Conservation (phyloP, 352 stramenopile genomes). For the Phytophthora litchii region DNA sequence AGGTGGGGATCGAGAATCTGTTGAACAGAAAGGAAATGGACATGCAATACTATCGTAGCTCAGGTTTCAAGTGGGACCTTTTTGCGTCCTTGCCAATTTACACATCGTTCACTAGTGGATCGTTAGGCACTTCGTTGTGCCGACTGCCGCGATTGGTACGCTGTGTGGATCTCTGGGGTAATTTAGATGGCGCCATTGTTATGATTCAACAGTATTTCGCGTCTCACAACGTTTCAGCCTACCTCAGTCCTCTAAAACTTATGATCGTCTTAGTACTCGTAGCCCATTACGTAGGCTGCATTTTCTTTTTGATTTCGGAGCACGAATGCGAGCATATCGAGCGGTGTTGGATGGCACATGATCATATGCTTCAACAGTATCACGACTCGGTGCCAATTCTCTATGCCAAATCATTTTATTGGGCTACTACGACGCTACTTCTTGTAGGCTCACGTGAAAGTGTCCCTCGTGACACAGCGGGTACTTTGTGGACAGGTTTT, state of each 20-base stretch:
- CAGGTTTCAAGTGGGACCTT: conserved; percentile 51
- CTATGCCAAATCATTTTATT: conserved; percentile 80
- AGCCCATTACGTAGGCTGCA: conserved; percentile 62
- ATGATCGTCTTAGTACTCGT: conserved; percentile 63
- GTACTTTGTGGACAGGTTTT: conserved; percentile 60
- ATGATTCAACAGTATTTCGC: conserved; percentile 34
- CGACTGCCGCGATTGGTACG: conserved; percentile 58
- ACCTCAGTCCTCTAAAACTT: conserved; percentile 61
- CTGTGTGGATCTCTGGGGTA: conserved; percentile 34
- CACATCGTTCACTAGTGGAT: conserved; percentile 45
- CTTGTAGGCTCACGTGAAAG: conserved; percentile 73
- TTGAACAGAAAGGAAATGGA: conserved; percentile 40
- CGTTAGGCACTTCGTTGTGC: conserved; percentile 43
- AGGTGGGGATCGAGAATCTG: conserved; percentile 52
- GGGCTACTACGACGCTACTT: conserved; percentile 70
- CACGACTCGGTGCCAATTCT: conserved; percentile 46
- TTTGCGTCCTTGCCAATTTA: conserved; percentile 56
- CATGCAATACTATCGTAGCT: conserved; percentile 43
- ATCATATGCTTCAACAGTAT: conserved; percentile 68
- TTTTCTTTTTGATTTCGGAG: conserved; percentile 76
- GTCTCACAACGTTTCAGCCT: conserved; percentile 60
- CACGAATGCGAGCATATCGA: conserved; percentile 51
- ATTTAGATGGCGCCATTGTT: conserved; percentile 58
- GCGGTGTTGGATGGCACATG: conserved; percentile 66
- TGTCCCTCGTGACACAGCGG: conserved; percentile 51